phyloP scores from a whole-genome alignment of 306 rosid genomes.

The Cucumis sativus region Cucumber_9930_V3 NC_026660.2:6931501-6932000 shows the following conservation, averaged over 20 bases:
- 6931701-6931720: background rate
- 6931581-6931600: slow-evolving; percentile 84
- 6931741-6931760: background rate
- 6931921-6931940: background rate
- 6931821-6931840: background rate
- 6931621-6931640: slow-evolving; percentile 76
- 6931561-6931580: slow-evolving; percentile 63
- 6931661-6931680: slow-evolving; percentile 11
- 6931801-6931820: background rate
- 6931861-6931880: slow-evolving; percentile 1
- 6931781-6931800: background rate
- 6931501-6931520: background rate
- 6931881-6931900: background rate
- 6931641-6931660: slow-evolving; percentile 59
- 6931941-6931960: background rate
- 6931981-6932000: background rate
- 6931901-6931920: background rate
- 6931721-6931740: background rate
- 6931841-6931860: background rate
- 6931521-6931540: background rate
- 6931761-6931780: background rate
- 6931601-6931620: slow-evolving; percentile 84
- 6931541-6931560: background rate
- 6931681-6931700: background rate
- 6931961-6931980: background rate